Percentiles rank a stretch among this genome's conserved stretches.
phyloP scores from a whole-genome alignment of 805 yeast genomes.

The Saturnispora zaruensis region DNA sequence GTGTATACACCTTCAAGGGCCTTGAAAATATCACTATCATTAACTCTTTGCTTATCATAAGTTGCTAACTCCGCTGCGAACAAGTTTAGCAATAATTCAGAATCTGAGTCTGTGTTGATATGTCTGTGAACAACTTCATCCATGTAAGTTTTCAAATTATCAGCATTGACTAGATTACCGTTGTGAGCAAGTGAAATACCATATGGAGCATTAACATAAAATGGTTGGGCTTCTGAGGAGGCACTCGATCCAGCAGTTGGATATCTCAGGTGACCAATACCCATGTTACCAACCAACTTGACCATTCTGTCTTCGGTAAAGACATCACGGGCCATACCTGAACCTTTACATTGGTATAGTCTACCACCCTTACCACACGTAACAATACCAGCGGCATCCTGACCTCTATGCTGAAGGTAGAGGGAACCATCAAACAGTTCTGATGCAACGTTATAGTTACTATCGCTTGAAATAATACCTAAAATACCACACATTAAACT shows the following conservation, averaged over 20 bases:
- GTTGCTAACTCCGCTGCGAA: slow-evolving; percentile 89
- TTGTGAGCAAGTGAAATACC: slow-evolving; percentile 88
- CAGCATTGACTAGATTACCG: slow-evolving; percentile 89
- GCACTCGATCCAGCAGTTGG: slow-evolving; percentile 98
- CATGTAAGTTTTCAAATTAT: slow-evolving; percentile 63
- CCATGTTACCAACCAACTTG: slow-evolving; percentile 87
- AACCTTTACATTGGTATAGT: slow-evolving; percentile 94
- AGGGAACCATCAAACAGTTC: slow-evolving; percentile 89
- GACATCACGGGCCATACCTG: slow-evolving; percentile 97
- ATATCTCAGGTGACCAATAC: slow-evolving; percentile 87
- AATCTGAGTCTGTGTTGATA: slow-evolving; percentile 93
- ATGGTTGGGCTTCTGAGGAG: slow-evolving; percentile 96
- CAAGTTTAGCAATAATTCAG: slow-evolving; percentile 80
- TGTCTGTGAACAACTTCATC: slow-evolving; percentile 96
- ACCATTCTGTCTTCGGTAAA: slow-evolving; percentile 75
- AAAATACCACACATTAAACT: slow-evolving; percentile 83
- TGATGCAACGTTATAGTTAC: slow-evolving; percentile 65
- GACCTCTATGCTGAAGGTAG: slow-evolving; percentile 94
- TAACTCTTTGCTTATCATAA: slow-evolving; percentile 87
- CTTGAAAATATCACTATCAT: slow-evolving; percentile 77
- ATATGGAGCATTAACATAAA: slow-evolving; percentile 94
- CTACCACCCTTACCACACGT: slow-evolving; percentile 93
- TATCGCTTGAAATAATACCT: slow-evolving; percentile 79
- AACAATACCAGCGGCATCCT: slow-evolving; percentile 98
- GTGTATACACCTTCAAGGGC: slow-evolving; percentile 80